Conservation (phyloP, 164 flowering plant genomes). For the Buxus sempervirens region DNA sequence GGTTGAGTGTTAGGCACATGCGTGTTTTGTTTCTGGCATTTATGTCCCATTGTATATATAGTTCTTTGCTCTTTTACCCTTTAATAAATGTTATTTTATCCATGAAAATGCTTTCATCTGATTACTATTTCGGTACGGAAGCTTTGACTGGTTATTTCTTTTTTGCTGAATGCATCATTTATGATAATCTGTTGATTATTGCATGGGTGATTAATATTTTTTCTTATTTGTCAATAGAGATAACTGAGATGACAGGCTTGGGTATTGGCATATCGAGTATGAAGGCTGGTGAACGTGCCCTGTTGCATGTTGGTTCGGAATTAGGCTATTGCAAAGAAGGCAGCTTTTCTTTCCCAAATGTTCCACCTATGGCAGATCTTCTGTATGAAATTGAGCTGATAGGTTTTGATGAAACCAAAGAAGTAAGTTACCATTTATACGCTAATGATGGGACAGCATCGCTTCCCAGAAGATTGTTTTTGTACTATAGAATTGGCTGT, state of each 20-base stretch:
- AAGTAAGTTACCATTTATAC: conserved; percentile 47
- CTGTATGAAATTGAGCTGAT: conserved; percentile 92
- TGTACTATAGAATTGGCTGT: neutral
- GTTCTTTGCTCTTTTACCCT: too few relatives aligned
- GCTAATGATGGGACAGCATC: neutral
- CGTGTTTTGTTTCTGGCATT: too few relatives aligned
- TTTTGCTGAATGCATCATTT: too few relatives aligned
- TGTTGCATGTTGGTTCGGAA: conserved; percentile 90
- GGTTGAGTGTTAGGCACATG: too few relatives aligned
- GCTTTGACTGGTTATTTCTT: too few relatives aligned
- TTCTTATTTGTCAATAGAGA: conserved; percentile 51
- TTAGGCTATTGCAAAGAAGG: conserved; percentile 95
- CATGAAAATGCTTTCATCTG: too few relatives aligned
- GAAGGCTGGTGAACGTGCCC: conserved; percentile 88
- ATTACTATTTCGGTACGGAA: too few relatives aligned
- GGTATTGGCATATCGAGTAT: conserved; percentile 77
- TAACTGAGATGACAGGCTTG: conserved; percentile 80
- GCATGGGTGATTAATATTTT: neutral
- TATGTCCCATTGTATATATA: too few relatives aligned
- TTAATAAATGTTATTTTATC: too few relatives aligned
- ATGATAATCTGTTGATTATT: too few relatives aligned
- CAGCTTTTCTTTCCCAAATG: conserved; percentile 96
- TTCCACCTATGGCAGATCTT: conserved; percentile 91
- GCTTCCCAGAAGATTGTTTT: neutral
- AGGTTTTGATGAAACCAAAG: conserved; percentile 93